Evolutionary conservation across 768 basidiomycete species (phyloP).

Genomic region (Plicaturopsis crispa): DNA sequence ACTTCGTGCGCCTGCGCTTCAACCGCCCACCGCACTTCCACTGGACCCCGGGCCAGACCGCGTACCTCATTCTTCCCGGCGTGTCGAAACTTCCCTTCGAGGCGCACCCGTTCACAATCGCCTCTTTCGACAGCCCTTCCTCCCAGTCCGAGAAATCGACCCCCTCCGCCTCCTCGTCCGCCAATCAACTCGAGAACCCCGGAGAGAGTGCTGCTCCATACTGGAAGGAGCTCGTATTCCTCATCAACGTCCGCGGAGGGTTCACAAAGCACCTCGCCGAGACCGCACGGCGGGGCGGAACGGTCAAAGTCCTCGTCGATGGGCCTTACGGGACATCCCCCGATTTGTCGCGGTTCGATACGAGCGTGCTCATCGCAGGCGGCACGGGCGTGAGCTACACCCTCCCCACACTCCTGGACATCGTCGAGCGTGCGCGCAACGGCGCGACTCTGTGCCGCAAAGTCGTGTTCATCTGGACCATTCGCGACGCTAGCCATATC

Average conservation of each 20-base stretch:
- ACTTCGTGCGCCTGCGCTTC: slow-evolving; percentile 40
- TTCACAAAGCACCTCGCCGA: slow-evolving; percentile 46
- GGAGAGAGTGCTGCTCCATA: no score
- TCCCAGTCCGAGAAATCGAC: slow-evolving; percentile 1
- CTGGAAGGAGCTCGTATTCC: slow-evolving; percentile 51
- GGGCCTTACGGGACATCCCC: slow-evolving; percentile 50
- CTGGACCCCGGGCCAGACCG: slow-evolving; percentile 49
- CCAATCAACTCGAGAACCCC: no score
- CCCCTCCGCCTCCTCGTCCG: no score
- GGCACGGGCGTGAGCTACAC: slow-evolving; percentile 45
- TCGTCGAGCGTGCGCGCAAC: slow-evolving; percentile 28
- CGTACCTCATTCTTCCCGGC: slow-evolving; percentile 41
- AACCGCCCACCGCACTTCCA: slow-evolving; percentile 37
- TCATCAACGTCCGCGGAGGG: slow-evolving; percentile 53
- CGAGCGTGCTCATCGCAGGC: slow-evolving; percentile 40
- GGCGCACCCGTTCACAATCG: slow-evolving; percentile 58
- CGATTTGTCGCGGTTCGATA: slow-evolving; percentile 31
- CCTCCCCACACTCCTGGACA: slow-evolving; percentile 33
- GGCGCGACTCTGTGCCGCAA: slow-evolving; percentile 19
- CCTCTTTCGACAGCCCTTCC: slow-evolving; percentile 24
- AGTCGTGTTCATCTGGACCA: slow-evolving; percentile 34
- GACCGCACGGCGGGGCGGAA: slow-evolving; percentile 9
- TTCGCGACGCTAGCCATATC: slow-evolving; percentile 35
- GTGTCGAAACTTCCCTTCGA: slow-evolving; percentile 39
- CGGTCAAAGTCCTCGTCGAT: slow-evolving; percentile 38